Conservation (phyloP, 164 flowering plant species). For the Tinospora cordifolia region DNA sequence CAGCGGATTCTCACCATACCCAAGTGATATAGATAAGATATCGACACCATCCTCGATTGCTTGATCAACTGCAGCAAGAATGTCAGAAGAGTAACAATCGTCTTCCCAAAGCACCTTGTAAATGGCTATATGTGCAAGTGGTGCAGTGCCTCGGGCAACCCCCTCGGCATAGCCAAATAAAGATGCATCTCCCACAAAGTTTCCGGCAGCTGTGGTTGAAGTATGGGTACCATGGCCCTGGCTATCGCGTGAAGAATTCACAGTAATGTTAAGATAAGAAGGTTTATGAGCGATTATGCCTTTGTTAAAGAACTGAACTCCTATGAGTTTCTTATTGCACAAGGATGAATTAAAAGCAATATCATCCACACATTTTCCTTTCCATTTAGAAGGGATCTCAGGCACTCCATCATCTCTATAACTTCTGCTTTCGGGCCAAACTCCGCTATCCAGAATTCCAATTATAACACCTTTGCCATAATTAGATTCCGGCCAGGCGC, state of each 20-base stretch:
- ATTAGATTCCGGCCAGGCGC: conserved; percentile 12
- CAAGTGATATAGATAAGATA: conserved; percentile 7
- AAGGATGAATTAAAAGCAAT: conserved; percentile 1
- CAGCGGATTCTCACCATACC: background rate
- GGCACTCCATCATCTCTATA: conserved; percentile 13
- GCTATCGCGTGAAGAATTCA: background rate
- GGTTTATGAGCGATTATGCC: background rate
- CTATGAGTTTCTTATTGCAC: conserved; percentile 11
- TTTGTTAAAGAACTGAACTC: background rate
- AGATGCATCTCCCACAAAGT: background rate
- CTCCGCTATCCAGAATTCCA: conserved; percentile 15
- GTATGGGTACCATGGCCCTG: conserved; percentile 6
- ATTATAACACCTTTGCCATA: conserved; percentile 16
- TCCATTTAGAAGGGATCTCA: conserved; percentile 9
- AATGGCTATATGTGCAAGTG: conserved; percentile 6
- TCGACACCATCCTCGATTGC: conserved; percentile 15
- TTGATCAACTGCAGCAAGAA: conserved; percentile 12
- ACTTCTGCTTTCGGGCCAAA: conserved; percentile 23
- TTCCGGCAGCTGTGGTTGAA: conserved; percentile 5
- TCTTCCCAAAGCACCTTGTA: conserved; percentile 11
- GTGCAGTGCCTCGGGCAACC: conserved; percentile 12
- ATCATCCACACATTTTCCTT: conserved; percentile 12
- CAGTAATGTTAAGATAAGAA: background rate
- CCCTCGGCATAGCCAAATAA: conserved; percentile 3
- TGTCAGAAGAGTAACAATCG: background rate